Conservation (phyloP, 345 rosid species). For the Lumnitzera racemosa region DNA sequence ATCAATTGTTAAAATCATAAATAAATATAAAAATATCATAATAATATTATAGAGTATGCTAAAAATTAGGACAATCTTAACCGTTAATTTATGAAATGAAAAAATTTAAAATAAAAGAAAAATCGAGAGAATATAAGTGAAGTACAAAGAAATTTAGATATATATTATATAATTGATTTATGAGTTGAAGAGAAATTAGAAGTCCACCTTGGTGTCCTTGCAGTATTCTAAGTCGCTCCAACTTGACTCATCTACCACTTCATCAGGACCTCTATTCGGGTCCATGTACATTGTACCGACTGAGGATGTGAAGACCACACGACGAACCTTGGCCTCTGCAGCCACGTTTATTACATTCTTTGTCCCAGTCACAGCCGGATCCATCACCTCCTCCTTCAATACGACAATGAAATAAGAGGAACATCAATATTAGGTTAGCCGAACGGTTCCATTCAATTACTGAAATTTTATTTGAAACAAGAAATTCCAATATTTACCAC, state of each 20-base stretch:
- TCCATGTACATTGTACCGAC: conserved; percentile 89
- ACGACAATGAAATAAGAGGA: not conserved
- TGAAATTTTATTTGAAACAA: no score
- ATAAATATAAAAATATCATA: no score
- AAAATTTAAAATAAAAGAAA: no score
- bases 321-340: conserved; percentile 66
- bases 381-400: conserved; percentile 82
- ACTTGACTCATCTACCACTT: conserved; percentile 68
- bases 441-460: no score
- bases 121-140: not conserved
- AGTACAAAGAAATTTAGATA: no score
- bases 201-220: conserved; percentile 64
- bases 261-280: conserved; percentile 69
- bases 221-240: conserved; percentile 95
- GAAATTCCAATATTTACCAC: no score
- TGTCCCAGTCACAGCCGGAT: conserved; percentile 82
- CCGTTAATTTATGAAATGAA: no score
- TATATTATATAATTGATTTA: not conserved
- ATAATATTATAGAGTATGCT: no score
- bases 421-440: no score
- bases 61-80: no score
- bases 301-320: conserved; percentile 80
- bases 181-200: not conserved
- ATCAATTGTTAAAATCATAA: no score
- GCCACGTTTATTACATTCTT: conserved; percentile 72